Evolutionary conservation across 495 filamentous ascomycete species (phyloP), one percentile per base, ranked within the genome.

Genomic region (Entonaema liquescens): DNA sequence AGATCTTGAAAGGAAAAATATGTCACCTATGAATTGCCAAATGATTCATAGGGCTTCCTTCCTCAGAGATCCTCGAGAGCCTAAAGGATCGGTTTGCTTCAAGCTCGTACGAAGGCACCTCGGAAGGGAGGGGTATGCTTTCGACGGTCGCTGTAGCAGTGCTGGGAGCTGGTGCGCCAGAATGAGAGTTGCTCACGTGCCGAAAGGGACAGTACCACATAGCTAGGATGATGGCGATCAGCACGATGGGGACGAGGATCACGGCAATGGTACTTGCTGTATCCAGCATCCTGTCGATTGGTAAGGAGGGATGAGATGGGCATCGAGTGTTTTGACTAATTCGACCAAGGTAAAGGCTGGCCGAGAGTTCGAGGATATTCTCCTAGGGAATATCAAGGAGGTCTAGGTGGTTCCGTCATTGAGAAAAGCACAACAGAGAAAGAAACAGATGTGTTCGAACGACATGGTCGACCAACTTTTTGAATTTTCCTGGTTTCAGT

Each of bases 151-250:
- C 47, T 1, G 56, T 25, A 15, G 53, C 29, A 29, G n/a, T 17
- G 8, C 29, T 56, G 26, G 28, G n/a, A 35, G 29, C n/a, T 36
- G 53, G 53, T 35, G 8, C 25, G 42, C 35, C 58, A 36, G 62
- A 7, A 66, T 23, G 50, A 31, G 62, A 21, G 28, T 31, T 44
- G 29, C 31, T 35, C 12, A 26, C 52, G 59, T 31, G 58, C 62
- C 68, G 57, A 12, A 58, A 67, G 35, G 68, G 68, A 19, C 68
- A 71, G 28, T 67, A 71, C 68, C 68, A 71, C 52, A 71, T 59
- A 15, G 68, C 68, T 31, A 71, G 44, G 31, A 71, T 63, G 26
- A 71, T 53, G 8, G 68, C 68, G 44, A 71, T 67, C 23, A 71
- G 44, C 17, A 62, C 62, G 40, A 71, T 38, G 9, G 68, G 68